These are phyloP conservation scores for Spencermartinsiella ligniputridi DNA, from an alignment of 1,139 yeast species.

Conservation along the genomic window DNA sequence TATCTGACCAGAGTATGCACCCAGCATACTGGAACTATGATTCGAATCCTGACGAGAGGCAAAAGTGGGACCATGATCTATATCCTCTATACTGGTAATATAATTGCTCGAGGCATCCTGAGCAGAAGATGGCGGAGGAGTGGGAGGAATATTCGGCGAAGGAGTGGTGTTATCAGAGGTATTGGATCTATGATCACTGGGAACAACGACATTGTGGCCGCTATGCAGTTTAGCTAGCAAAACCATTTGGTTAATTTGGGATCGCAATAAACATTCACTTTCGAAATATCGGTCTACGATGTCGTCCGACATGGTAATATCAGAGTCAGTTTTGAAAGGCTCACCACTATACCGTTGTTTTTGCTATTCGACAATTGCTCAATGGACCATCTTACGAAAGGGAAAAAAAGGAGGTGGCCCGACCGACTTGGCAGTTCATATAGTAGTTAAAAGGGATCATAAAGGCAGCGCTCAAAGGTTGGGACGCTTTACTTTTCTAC, in stretches of 20 bases:
- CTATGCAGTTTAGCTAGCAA: background rate
- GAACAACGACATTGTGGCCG: background rate
- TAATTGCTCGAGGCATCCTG: background rate
- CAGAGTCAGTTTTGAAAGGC: too few species aligned
- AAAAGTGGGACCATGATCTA: background rate
- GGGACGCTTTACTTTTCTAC: background rate
- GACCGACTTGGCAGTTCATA: constrained; percentile 1
- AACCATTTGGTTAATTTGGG: background rate
- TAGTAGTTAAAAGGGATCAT: background rate
- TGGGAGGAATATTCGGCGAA: background rate
- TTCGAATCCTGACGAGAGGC: background rate
- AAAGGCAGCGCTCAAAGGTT: background rate
- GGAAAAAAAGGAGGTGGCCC: background rate
- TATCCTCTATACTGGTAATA: background rate
- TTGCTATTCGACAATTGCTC: too few species aligned
- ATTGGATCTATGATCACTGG: background rate
- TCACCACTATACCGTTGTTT: too few species aligned
- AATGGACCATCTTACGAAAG: too few species aligned
- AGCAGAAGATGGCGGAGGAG: background rate
- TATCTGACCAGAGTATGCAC: background rate
- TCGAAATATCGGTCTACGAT: background rate
- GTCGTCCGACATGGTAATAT: background rate
- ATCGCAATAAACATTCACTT: background rate
- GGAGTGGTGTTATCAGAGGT: background rate
- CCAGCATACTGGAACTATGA: background rate